A percentile compares a stretch with the other conserved stretches of the same genome.
phyloP scores from a whole-genome alignment of 345 rosid species.

The Populus tremula region DNA sequence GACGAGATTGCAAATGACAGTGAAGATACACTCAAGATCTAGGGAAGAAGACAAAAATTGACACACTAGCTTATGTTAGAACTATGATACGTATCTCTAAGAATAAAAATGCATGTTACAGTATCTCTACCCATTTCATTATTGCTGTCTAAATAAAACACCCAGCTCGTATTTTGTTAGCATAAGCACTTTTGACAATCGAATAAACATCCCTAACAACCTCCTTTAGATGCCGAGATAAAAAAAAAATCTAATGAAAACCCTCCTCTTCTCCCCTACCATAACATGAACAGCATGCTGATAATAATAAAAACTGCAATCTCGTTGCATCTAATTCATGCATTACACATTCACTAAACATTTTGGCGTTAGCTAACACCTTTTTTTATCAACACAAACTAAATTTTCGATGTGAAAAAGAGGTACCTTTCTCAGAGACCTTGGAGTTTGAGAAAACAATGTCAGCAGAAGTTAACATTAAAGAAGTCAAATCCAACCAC shows the following conservation, averaged over 20 bases:
- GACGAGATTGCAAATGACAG: slow-evolving; percentile 86
- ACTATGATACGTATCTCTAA: background rate
- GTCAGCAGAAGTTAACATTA: slow-evolving; percentile 90
- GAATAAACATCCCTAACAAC: background rate
- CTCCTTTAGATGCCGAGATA: too few species aligned
- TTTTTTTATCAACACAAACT: background rate
- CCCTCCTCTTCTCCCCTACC: background rate
- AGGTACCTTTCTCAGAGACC: slow-evolving; percentile 87
- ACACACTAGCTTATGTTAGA: background rate
- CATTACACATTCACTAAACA: background rate
- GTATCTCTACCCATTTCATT: background rate
- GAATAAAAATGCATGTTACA: background rate
- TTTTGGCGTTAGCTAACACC: background rate
- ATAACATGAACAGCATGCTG: background rate
- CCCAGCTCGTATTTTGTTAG: background rate
- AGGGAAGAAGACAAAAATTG: slow-evolving; percentile 18
- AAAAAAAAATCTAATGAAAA: background rate
- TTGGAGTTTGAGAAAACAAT: slow-evolving; percentile 60
- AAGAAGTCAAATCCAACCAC: slow-evolving; percentile 76
- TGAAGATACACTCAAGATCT: slow-evolving; percentile 96
- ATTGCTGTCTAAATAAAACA: background rate
- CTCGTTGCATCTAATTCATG: background rate
- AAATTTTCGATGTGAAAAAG: background rate
- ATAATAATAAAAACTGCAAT: background rate
- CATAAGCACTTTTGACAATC: background rate